A percentile compares a stretch with the other conserved stretches of the same genome.
Conservation (phyloP, 306 rosid genomes). For the Sicyos edulis region DNA sequence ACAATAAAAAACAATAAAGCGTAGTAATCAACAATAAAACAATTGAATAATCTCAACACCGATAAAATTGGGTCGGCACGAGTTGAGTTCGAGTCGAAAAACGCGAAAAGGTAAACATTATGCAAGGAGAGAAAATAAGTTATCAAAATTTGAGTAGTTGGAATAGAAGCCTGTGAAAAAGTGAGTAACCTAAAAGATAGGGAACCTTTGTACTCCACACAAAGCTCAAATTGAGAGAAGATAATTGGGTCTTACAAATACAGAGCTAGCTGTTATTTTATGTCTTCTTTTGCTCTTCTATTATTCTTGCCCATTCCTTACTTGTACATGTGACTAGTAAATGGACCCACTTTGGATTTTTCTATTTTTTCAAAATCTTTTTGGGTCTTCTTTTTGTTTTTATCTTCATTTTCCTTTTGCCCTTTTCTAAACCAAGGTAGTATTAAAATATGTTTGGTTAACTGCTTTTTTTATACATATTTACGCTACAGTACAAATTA, state of each 20-base stretch:
- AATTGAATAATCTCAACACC: no score
- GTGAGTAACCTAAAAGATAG: slow-evolving; percentile 20
- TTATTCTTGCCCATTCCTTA: background rate
- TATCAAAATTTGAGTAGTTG: background rate
- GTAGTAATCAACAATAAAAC: no score
- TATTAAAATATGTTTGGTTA: no score
- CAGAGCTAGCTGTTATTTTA: slow-evolving; percentile 10
- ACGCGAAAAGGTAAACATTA: no score
- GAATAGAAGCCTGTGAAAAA: background rate
- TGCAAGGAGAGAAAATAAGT: background rate
- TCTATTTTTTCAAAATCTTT: background rate
- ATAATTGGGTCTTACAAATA: background rate
- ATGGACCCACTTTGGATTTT: slow-evolving; percentile 18
- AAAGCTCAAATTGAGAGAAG: slow-evolving; percentile 15
- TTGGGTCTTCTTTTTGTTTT: background rate
- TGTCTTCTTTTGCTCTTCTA: slow-evolving; percentile 23
- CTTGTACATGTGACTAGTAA: slow-evolving; percentile 20
- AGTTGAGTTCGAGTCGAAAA: no score
- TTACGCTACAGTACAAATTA: no score
- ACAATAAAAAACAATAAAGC: no score
- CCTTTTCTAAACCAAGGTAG: background rate
- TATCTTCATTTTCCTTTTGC: no score
- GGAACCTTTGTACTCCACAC: slow-evolving; percentile 40
- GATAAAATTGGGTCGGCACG: no score
- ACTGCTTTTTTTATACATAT: no score